Evolutionary conservation across 345 rosid species (phyloP).

Genomic region (Euphorbia pulcherrima): DNA sequence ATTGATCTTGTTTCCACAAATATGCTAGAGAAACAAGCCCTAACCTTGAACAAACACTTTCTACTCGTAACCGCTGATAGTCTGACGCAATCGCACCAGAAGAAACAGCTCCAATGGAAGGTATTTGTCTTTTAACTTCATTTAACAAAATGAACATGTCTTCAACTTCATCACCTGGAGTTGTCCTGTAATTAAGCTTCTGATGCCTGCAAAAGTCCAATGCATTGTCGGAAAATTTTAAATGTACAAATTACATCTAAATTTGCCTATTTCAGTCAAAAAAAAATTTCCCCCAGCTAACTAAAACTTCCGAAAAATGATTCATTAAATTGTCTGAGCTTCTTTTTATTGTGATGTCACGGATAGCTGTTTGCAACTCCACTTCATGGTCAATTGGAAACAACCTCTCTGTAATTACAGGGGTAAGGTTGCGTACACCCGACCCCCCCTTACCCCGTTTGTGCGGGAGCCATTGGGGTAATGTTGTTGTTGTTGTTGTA

Average conservation of each 20-base stretch:
- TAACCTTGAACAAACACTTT: conserved; percentile 94
- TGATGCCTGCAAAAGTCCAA: conserved; percentile 47
- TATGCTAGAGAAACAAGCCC: conserved; percentile 95
- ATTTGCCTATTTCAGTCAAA: neutral
- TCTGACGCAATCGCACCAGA: conserved; percentile 99
- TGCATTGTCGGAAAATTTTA: conserved; percentile 3
- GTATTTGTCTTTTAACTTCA: conserved; percentile 83
- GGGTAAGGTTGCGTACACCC: no score
- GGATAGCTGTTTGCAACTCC: no score
- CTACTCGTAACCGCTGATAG: conserved; percentile 90
- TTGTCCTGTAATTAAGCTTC: conserved; percentile 61
- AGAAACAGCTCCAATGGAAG: conserved; percentile 69
- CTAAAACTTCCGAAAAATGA: neutral
- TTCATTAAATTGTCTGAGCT: no score
- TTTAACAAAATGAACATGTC: conserved; percentile 76
- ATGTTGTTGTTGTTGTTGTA: no score
- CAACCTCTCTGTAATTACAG: no score
- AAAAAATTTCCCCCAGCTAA: neutral
- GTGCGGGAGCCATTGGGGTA: no score
- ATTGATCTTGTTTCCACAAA: conserved; percentile 98
- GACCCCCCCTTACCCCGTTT: no score
- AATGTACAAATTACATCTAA: neutral
- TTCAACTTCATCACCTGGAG: conserved; percentile 87
- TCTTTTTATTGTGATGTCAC: no score
- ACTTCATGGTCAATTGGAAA: no score